Percentiles rank a stretch among this genome's conserved stretches.
phyloP scores from a whole-genome alignment of 1,284 basidiomycete genomes.

The Erythrobasidium hasegawianum region DNA sequence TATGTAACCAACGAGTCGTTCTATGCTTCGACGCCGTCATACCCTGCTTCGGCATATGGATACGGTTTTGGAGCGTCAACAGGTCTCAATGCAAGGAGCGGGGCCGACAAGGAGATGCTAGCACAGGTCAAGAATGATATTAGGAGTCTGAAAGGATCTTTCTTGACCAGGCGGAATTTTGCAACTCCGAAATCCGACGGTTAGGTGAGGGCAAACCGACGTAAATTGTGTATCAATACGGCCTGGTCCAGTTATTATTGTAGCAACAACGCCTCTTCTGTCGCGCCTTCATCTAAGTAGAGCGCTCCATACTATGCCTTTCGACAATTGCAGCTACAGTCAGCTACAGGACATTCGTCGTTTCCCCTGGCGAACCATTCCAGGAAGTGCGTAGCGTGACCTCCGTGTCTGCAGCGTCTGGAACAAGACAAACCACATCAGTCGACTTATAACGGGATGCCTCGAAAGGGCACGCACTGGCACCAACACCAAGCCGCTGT shows the following conservation, averaged over 20 bases:
- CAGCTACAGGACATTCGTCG: constrained; percentile 36
- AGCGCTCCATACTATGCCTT: not conserved
- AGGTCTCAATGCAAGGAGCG: constrained; percentile 6
- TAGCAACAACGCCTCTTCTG: too few species aligned
- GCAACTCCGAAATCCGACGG: constrained; percentile 10
- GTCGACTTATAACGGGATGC: not conserved
- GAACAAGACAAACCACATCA: constrained; percentile 27
- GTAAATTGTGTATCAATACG: not conserved
- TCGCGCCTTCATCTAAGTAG: too few species aligned
- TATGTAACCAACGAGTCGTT: constrained; percentile 30
- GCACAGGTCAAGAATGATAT: constrained; percentile 32
- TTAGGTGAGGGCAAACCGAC: not conserved
- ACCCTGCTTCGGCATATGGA: constrained; percentile 18
- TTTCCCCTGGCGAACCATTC: constrained; percentile 43
- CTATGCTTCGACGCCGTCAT: constrained; percentile 28
- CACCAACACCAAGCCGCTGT: constrained; percentile 9
- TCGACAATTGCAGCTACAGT: constrained; percentile 36
- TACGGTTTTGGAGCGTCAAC: constrained; percentile 13
- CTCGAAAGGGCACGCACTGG: constrained; percentile 7
- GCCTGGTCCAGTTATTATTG: not conserved
- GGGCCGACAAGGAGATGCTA: constrained; percentile 29
- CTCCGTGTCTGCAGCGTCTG: constrained; percentile 42
- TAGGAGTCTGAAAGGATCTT: constrained; percentile 25
- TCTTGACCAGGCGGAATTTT: constrained; percentile 32
- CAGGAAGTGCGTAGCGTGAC: constrained; percentile 42